Conservation (phyloP, 1,139 yeast species). For the Geotrichum siamense region DNA sequence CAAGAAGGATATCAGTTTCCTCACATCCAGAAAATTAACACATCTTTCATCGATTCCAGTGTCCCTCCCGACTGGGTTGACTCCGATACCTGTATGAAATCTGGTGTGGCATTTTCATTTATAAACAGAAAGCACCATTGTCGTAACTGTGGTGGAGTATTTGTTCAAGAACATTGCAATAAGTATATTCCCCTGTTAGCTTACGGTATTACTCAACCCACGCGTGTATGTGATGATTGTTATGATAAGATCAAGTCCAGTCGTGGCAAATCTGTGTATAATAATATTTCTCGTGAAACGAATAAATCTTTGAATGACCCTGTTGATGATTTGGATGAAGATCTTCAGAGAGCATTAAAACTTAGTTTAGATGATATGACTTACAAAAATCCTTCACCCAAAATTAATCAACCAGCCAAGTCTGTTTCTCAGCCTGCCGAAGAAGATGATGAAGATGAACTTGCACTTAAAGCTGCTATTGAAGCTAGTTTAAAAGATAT, state of each 20-base stretch:
- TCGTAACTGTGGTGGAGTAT: slow-evolving; percentile 95
- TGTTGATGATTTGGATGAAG: slow-evolving; percentile 62
- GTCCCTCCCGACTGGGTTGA: slow-evolving; percentile 99
- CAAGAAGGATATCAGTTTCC: slow-evolving; percentile 66
- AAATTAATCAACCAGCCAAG: neutral
- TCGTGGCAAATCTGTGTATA: neutral
- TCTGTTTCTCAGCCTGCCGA: slow-evolving; percentile 22
- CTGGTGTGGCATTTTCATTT: slow-evolving; percentile 73
- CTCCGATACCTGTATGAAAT: slow-evolving; percentile 90
- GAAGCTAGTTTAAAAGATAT: slow-evolving; percentile 81
- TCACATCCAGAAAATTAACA: slow-evolving; percentile 30
- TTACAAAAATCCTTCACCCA: slow-evolving; percentile 28
- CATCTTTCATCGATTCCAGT: slow-evolving; percentile 71
- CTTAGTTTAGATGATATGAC: slow-evolving; percentile 68
- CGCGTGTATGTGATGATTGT: slow-evolving; percentile 91
- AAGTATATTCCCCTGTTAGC: slow-evolving; percentile 66
- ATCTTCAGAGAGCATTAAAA: slow-evolving; percentile 68
- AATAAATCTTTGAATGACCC: slow-evolving; percentile 15
- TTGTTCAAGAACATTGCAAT: slow-evolving; percentile 74
- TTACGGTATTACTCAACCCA: slow-evolving; percentile 81
- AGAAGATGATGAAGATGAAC: slow-evolving; percentile 60
- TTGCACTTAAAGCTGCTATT: slow-evolving; percentile 86
- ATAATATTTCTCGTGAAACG: slow-evolving; percentile 4
- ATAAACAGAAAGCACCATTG: slow-evolving; percentile 93
- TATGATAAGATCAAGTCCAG: slow-evolving; percentile 43